Evolutionary conservation across 805 yeast genomes (phyloP).

Genomic region (Babjeviella inositovora): DNA sequence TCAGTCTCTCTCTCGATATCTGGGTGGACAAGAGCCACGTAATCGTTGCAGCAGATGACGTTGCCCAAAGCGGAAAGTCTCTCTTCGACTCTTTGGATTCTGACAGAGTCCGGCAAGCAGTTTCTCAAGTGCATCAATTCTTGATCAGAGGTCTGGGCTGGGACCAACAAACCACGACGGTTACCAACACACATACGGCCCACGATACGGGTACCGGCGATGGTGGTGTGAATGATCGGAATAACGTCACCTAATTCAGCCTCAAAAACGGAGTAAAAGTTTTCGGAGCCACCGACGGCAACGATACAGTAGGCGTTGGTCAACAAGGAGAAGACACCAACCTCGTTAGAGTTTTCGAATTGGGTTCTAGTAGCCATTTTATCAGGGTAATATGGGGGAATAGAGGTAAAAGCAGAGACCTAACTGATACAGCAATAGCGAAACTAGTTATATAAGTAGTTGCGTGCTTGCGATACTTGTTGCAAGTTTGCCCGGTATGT

Average conservation of each 20-base stretch:
- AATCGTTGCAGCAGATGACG: constrained; percentile 96
- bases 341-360: constrained; percentile 78
- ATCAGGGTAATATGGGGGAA: too few species aligned
- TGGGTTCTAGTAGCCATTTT: constrained; percentile 58
- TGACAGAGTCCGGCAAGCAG: constrained; percentile 87
- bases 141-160: constrained; percentile 96
- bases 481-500: too few species aligned
- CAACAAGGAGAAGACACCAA: constrained; percentile 88
- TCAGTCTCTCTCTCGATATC: constrained; percentile 99
- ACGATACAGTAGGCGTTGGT: constrained; percentile 94
- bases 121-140: constrained; percentile 96
- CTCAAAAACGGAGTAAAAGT: constrained; percentile 84
- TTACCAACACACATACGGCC: constrained; percentile 99
- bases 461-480: too few species aligned
- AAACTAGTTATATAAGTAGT: too few species aligned
- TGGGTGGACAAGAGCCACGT: constrained; percentile 97
- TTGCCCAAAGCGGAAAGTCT: constrained; percentile 93
- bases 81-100: constrained; percentile 96
- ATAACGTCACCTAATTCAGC: constrained; percentile 94
- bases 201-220: constrained; percentile 94
- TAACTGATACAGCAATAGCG: too few species aligned
- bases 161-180: constrained; percentile 93
- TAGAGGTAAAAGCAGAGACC: too few species aligned
- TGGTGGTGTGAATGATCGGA: constrained; percentile 94
- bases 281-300: constrained; percentile 90